These are phyloP conservation scores for Pseudogymnoascus sp. DNA, from an alignment of 2,329 filamentous ascomycete species.

Conservation along the genomic window DNA sequence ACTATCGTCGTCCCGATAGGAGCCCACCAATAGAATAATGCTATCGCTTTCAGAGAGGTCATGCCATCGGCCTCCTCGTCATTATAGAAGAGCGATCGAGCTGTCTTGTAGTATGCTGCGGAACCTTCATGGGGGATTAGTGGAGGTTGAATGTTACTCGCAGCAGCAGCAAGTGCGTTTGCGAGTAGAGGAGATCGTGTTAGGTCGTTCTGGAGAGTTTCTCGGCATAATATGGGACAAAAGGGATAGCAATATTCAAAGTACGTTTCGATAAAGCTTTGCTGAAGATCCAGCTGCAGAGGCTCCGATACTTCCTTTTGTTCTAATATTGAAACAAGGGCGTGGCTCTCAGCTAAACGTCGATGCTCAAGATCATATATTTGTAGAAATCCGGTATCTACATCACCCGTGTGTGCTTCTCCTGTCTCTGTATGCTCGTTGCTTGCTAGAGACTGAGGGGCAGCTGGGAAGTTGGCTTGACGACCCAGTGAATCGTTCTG, in stretches of 20 bases:
- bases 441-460: background rate
- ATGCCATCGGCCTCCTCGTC: conserved; percentile 33
- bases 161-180: conserved; percentile 33
- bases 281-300: conserved; percentile 26
- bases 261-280: conserved; percentile 36
- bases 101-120: conserved; percentile 32
- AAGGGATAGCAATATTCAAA: conserved; percentile 35
- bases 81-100: conserved; percentile 33
- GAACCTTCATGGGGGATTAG: conserved; percentile 33
- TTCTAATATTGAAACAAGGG: conserved; percentile 22
- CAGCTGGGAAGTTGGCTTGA: background rate
- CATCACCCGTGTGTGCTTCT: conserved; percentile 2
- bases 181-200: conserved; percentile 29
- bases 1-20: conserved; percentile 31
- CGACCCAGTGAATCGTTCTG: background rate
- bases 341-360: conserved; percentile 25
- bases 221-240: conserved; percentile 33
- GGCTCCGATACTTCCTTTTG: conserved; percentile 13
- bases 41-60: conserved; percentile 29
- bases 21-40: conserved; percentile 38
- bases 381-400: background rate
- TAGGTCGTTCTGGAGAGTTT: conserved; percentile 26
- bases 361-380: conserved; percentile 14
- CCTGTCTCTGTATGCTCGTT: conserved; percentile 1
- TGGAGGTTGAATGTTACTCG: conserved; percentile 35